Base-by-base conservation (phyloP, 176 grass and related monocot species). In the Saccharum officinarum region DNA sequence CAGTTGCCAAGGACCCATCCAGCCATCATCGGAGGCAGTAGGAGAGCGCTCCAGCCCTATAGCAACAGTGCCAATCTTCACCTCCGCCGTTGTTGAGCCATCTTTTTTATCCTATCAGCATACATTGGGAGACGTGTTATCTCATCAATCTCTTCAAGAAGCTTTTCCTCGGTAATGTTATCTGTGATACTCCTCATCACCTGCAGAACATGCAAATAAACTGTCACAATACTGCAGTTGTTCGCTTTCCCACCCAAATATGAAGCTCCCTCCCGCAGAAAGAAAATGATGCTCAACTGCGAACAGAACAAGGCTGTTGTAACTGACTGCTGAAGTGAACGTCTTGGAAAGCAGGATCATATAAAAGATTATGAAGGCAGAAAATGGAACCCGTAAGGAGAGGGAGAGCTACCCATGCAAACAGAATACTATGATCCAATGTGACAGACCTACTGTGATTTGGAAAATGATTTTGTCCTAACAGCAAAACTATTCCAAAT, bases 161-260 rank as follows among this genome's bases (percentile, higher is more conserved):
- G 94, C 62, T 93, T 92, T 60, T 93, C 91, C 85, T 93, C 90
- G 0, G 92, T 97, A 23, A 94, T 97, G 38, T 97, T 97, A 76
- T 97, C 92, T 10, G 89, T 85, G 64, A 97, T 97, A 33, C 94
- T 97, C 77, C 92, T 92, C 92, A 97, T 92, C 10, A 97, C 94
- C 92, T 97, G 31, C 7, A 82, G 4, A 55, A 16, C 25, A 78
- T 15, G 6, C 23, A 82, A 25, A 55, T 37, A 63, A 75, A 37
- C 31, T 23, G 42, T 85, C 8, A 86, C 17, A 71, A 69, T 17
- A 70, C 8, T 22, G 30, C 7, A 52, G 4, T 54, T 60, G 17
- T 26, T 41, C 22, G 9, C 38, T 6, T 60, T 68, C 36, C 75
- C 46, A 76, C 36, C 61, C 25, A 33, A 69, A 69, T 49, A 73